Evolutionary conservation across 2,329 filamentous ascomycete species (phyloP), one percentile per base, ranked within the genome.

Genomic region (Cladosporium sp.): DNA sequence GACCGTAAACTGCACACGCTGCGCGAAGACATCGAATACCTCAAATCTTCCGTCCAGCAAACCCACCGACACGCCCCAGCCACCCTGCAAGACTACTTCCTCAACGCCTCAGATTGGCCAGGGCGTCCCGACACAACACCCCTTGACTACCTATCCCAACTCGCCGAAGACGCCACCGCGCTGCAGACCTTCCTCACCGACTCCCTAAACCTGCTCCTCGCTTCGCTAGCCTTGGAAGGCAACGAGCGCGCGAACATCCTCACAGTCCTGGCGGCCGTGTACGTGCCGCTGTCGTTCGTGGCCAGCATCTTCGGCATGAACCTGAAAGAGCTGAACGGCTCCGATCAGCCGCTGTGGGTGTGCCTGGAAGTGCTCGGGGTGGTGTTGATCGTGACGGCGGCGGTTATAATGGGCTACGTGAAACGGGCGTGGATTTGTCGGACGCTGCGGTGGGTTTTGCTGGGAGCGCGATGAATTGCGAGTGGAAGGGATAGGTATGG

Each of bases 241-340:
- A 58, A 49, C 35, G 50, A 54, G 18, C 55, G 57, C 11, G 55
- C 49, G 3, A 45, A 46, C 4, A 46, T 49, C 22, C 43, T 63
- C 4, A 59, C 59, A 7, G 40, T 43, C 31, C 53, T 63, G n/a
- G 61, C 59, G 3, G 58, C 57, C 10, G 28, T 62, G 14, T 62
- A 61, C 40, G 49, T 63, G 9, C 61, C 59, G 3, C 48, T 61
- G 32, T 59, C 57, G 1, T 59, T 63, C 38, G 58, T 61, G 4
- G 59, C 61, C 3, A 46, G 59, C 4, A 54, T 63, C n/a, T 61
- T 60, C 35, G 59, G 60, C 3, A 62, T 62, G 59, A 63, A 63
- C 44, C 38, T 63, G 9, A 48, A 54, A 33, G 59, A 61, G 54
- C 59, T 62, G 42, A 62, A 60, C 40, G 53, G 43, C 18, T 57